Percentiles rank a stretch among this genome's conserved stretches.
These are phyloP conservation scores for Ambrosiella beaveri DNA, from an alignment of 2,329 filamentous ascomycete species.

Conservation along the genomic window DNA sequence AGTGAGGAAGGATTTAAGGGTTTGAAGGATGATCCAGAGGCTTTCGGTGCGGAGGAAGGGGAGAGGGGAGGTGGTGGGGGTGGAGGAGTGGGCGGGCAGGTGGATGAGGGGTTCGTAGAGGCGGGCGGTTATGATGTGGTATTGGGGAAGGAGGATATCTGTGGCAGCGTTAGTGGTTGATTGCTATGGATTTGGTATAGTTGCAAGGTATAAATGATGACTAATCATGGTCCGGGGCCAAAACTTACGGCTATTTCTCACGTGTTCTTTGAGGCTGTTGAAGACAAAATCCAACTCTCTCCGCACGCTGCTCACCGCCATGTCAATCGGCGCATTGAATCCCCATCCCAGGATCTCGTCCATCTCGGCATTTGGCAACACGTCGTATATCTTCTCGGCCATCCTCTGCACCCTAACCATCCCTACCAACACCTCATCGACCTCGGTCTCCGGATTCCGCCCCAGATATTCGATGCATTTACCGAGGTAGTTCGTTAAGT, in stretches of 20 bases:
- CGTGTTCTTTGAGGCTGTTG: slow-evolving; percentile 14
- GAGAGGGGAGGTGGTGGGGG: slow-evolving; percentile 6
- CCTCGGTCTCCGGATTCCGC: slow-evolving; percentile 18
- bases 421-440: slow-evolving; percentile 20
- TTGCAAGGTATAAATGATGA: too few relatives aligned
- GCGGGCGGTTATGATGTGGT: slow-evolving; percentile 19
- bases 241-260: slow-evolving; percentile 15
- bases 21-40: slow-evolving; percentile 23
- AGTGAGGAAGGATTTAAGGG: slow-evolving; percentile 17
- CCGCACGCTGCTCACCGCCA: slow-evolving; percentile 20
- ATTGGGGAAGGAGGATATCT: slow-evolving; percentile 22
- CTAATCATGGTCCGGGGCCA: neutral
- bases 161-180: neutral
- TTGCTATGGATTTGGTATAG: too few relatives aligned
- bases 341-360: slow-evolving; percentile 11
- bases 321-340: slow-evolving; percentile 18
- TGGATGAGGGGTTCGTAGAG: slow-evolving; percentile 24
- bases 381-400: slow-evolving; percentile 18
- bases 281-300: slow-evolving; percentile 20
- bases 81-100: slow-evolving; percentile 16
- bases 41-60: slow-evolving; percentile 20
- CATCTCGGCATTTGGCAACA: slow-evolving; percentile 16
- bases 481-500: slow-evolving; percentile 20
- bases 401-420: slow-evolving; percentile 22
- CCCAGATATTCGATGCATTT: slow-evolving; percentile 21